Conservation (phyloP, 768 basidiomycete species). For the Trametes elegans region DNA sequence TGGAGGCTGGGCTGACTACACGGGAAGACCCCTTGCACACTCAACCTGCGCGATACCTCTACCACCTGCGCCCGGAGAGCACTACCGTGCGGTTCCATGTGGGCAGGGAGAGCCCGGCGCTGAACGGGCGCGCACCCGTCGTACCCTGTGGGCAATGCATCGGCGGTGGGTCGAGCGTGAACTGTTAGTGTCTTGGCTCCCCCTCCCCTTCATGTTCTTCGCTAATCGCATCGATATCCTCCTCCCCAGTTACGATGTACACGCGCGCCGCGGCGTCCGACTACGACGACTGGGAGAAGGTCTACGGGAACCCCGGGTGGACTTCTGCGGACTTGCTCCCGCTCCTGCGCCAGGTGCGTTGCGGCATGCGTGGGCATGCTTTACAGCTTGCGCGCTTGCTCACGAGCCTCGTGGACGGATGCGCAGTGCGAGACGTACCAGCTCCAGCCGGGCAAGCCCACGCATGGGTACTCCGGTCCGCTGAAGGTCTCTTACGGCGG, state of each 20-base stretch:
- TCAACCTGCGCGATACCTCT: constrained; percentile 52
- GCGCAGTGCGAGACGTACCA: constrained; percentile 41
- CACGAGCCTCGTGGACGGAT: too few species aligned
- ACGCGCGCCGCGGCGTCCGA: constrained; percentile 61
- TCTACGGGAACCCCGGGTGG: constrained; percentile 59
- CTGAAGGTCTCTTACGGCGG: constrained; percentile 35
- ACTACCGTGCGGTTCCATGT: constrained; percentile 45
- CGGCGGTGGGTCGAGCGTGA: constrained; percentile 63
- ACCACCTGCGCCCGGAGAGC: constrained; percentile 38
- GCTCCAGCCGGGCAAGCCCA: constrained; percentile 25
- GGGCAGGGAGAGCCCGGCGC: constrained; percentile 39
- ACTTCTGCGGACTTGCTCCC: constrained; percentile 57
- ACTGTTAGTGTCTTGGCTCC: constrained; percentile 38
- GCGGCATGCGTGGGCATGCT: constrained; percentile 1
- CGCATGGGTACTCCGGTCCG: constrained; percentile 49
- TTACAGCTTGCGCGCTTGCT: neutral
- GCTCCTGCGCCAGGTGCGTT: constrained; percentile 50
- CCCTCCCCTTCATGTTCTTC: neutral
- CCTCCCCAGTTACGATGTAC: constrained; percentile 43
- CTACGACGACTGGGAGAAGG: constrained; percentile 60
- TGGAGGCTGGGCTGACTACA: constrained; percentile 59
- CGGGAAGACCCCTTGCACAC: constrained; percentile 44
- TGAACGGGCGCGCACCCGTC: constrained; percentile 43
- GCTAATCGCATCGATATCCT: neutral
- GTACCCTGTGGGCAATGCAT: constrained; percentile 49